Base-by-base conservation (phyloP, 2,329 filamentous ascomycete genomes). In the Claviceps fusiformis region DNA sequence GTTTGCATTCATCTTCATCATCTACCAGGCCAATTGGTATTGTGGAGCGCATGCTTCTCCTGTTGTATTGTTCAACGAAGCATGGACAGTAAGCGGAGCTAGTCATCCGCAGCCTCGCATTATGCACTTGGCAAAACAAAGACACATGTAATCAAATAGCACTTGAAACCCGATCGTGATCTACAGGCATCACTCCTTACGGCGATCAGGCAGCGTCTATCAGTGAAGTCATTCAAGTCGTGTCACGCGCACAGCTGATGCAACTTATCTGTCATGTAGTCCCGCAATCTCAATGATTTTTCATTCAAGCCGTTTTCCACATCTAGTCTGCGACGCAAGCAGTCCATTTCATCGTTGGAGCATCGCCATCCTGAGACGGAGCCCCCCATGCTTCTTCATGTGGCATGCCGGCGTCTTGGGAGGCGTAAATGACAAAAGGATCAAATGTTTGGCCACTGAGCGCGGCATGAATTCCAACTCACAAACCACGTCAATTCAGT, bases 41-140 rank as follows among this genome's bases (percentile, higher is more conserved):
- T 8, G 5, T 41, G 39, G 39, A n/a, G 39, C 7, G 39, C 43
- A 45, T 11, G 43, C 43, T 24, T 19, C n/a, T 45, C 43, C 31
- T 9, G 5, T 33, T 33, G 5, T 44, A 44, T 45, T 45, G 8
- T 11, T 11, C n/a, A 24, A 50, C 35, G 17, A 24, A 50, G 17
- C n/a, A 33, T 43, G 8, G 24, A n/a, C 35, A 29, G 39, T 41
- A 5, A 13, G 39, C 27, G 37, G 50, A 43, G 44, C 37, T 48
- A 56, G 27, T 53, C 15, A 44, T 49, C 35, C 19, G 46, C 46
- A 24, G 54, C 54, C 45, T 53, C 44, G 35, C 29, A 44, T 43
- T 41, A 27, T 31, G 19, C 39, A 43, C 54, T 49, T 35, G 43
- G 46, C 50, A 39, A 15, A n/a, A 46, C 29, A 19, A 31, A 55